phyloP scores from a whole-genome alignment of 257 asterid species.

The Fraxinus cuspidata region DNA sequence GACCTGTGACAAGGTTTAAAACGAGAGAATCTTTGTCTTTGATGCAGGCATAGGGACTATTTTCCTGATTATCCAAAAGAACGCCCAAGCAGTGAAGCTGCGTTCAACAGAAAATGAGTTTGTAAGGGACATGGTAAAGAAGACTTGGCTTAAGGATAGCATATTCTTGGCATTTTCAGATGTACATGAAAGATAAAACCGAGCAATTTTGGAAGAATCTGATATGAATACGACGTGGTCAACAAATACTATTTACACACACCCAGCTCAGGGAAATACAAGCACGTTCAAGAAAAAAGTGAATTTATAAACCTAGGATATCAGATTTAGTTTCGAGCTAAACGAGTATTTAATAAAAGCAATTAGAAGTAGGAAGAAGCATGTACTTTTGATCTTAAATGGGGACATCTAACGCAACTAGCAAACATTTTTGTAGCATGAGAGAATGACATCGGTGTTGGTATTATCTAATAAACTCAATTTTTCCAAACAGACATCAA shows the following conservation, averaged over 20 bases:
- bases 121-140: constrained; percentile 2
- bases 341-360: neutral
- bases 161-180: constrained; percentile 16
- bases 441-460: too few relatives aligned
- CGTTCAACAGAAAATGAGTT: constrained; percentile 28
- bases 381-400: neutral
- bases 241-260: constrained; percentile 8
- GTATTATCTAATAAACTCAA: neutral
- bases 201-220: constrained; percentile 10
- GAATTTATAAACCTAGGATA: too few relatives aligned
- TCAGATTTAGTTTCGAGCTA: neutral
- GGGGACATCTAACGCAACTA: constrained; percentile 15
- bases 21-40: constrained; percentile 68
- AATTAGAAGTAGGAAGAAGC: neutral
- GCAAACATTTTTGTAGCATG: neutral
- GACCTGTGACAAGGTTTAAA: constrained; percentile 75
- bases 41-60: constrained; percentile 47
- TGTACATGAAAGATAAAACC: constrained; percentile 18
- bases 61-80: constrained; percentile 66
- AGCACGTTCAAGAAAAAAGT: neutral
- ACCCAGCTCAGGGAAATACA: neutral
- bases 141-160: constrained; percentile 11
- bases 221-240: constrained; percentile 7
- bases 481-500: neutral
- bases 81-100: constrained; percentile 95